These are phyloP conservation scores for Cercospora sp. DNA, from an alignment of 2,329 filamentous ascomycete species.

Conservation along the genomic window DNA sequence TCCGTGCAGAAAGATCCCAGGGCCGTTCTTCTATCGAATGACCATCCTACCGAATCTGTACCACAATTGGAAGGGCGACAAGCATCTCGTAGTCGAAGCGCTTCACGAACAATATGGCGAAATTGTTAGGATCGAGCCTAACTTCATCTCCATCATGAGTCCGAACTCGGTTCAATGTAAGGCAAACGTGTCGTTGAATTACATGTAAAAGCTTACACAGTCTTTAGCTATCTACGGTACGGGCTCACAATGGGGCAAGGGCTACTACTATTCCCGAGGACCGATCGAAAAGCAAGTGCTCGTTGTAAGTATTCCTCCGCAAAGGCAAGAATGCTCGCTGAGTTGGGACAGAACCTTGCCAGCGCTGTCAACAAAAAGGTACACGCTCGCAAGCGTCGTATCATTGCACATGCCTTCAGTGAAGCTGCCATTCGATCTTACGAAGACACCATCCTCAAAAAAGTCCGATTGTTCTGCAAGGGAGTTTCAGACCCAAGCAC, in stretches of 20 bases:
- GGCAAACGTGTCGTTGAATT: neutral
- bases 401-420: neutral
- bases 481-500: neutral
- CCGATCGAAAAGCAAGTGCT: neutral
- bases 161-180: neutral
- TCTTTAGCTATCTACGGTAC: neutral
- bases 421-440: neutral
- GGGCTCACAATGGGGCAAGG: neutral
- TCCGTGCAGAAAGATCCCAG: neutral
- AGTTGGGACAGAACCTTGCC: neutral
- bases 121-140: neutral
- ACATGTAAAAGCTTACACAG: neutral
- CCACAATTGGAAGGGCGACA: neutral
- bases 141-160: neutral
- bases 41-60: neutral
- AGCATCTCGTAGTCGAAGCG: constrained; percentile 1
- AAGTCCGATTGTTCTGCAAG: neutral
- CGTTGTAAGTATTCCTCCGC: neutral
- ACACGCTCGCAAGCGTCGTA: neutral
- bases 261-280: neutral
- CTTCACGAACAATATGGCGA: constrained; percentile 1
- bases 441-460: neutral
- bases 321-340: neutral
- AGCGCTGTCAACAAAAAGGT: neutral
- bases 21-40: neutral